These are phyloP conservation scores for Mortierella sp. DNA, from an alignment of 371 early-diverging fungal species.

Conservation along the genomic window DNA sequence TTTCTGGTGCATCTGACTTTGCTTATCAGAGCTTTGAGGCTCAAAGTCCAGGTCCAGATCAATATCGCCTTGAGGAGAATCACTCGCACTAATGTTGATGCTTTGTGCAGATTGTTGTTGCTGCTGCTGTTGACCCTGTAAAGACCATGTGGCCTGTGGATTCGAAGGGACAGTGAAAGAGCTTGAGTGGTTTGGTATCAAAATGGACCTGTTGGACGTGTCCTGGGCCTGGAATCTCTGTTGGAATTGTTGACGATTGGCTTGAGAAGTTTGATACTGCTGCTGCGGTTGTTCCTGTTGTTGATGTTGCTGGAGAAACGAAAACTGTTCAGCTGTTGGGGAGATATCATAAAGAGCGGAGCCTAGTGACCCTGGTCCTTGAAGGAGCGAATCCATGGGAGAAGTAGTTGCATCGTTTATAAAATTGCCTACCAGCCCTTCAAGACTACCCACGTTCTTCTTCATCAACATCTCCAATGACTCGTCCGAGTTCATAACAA, in stretches of 20 bases:
- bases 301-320: slow-evolving; percentile 14
- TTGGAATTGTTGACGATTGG: not conserved
- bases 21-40: not conserved
- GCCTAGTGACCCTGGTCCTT: not conserved
- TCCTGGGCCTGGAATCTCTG: slow-evolving; percentile 12
- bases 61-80: slow-evolving; percentile 29
- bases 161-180: slow-evolving; percentile 28
- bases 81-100: slow-evolving; percentile 42
- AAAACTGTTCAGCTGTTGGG: not conserved
- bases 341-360: slow-evolving; percentile 4
- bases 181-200: slow-evolving; percentile 36
- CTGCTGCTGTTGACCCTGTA: slow-evolving; percentile 16
- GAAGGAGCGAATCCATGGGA: slow-evolving; percentile 2
- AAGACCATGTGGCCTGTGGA: slow-evolving; percentile 17
- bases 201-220: slow-evolving; percentile 19
- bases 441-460: slow-evolving; percentile 31
- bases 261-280: not conserved
- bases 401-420: slow-evolving; percentile 5
- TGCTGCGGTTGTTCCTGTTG: slow-evolving; percentile 3
- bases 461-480: slow-evolving; percentile 46
- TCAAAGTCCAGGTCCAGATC: slow-evolving; percentile 2
- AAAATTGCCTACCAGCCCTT: slow-evolving; percentile 9
- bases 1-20: slow-evolving; percentile 4
- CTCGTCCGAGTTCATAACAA: slow-evolving; percentile 35
- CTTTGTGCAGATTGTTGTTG: slow-evolving; percentile 28